Conservation (phyloP, 352 stramenopile genomes). For the Globisporangium cylindrosporum region DNA sequence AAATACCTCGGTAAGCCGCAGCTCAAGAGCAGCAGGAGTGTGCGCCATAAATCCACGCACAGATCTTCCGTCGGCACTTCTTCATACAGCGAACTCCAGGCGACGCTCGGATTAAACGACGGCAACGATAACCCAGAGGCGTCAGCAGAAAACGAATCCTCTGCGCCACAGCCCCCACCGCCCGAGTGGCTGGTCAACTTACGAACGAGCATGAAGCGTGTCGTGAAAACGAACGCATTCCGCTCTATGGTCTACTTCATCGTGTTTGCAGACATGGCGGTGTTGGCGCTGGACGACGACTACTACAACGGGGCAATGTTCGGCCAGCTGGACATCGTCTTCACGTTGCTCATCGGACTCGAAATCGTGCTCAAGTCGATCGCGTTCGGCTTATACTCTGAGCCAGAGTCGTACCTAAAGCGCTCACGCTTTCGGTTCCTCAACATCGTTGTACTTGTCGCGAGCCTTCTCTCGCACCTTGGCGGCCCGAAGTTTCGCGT, state of each 20-base stretch:
- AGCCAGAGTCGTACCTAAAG: constrained; percentile 47
- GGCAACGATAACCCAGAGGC: not conserved
- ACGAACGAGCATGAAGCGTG: constrained; percentile 31
- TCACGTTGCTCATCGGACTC: constrained; percentile 57
- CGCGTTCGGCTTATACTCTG: constrained; percentile 45
- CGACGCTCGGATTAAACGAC: constrained; percentile 10
- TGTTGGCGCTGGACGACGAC: constrained; percentile 60
- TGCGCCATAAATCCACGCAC: constrained; percentile 2
- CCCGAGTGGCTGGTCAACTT: constrained; percentile 24
- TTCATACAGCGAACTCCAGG: constrained; percentile 16
- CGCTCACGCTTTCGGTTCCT: constrained; percentile 47
- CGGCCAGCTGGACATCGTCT: constrained; percentile 43
- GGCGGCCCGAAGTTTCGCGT: constrained; percentile 38
- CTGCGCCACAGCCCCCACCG: constrained; percentile 1
- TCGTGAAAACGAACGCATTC: constrained; percentile 50
- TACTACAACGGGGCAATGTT: constrained; percentile 27
- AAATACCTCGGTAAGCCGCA: constrained; percentile 33
- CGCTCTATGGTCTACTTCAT: constrained; percentile 40
- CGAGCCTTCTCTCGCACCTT: constrained; percentile 52
- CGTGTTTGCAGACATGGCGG: constrained; percentile 49
- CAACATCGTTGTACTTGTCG: constrained; percentile 44
- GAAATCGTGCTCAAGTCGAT: constrained; percentile 60
- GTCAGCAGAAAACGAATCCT: not conserved
- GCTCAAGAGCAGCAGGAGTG: constrained; percentile 9
- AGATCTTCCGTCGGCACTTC: constrained; percentile 13